Evolutionary conservation across 1,284 basidiomycete species (phyloP), one percentile per base, ranked within the genome.

Genomic region (Tilletiaria anomala): DNA sequence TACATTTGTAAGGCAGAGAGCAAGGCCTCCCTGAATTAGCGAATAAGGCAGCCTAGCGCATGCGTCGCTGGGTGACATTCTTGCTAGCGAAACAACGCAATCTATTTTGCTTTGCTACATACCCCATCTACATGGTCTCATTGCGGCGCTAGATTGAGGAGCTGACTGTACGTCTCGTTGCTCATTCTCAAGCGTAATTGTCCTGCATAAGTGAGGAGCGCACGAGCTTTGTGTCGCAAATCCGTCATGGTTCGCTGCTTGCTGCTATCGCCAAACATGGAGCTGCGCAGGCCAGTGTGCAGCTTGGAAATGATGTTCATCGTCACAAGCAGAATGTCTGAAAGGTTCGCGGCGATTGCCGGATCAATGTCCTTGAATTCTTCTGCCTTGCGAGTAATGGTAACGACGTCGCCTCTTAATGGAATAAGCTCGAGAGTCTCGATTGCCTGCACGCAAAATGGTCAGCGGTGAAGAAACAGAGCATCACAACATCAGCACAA

Each of bases 401-500:
- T 78, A 11, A 79, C 77, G 5, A 89, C 76, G 56, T 96, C 89
- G 32, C 53, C 40, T 20, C 52, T 45, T 41, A 96, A 73, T 10
- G 91, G 89, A 45, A 97, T 76, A 39, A 97, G 73, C 52, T 83
- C 78, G n/a, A 83, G 85, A 17, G 78, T 78, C 62, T 91, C 83
- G 71, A 97, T 79, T 20, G 82, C 77, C 81, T 87, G 58, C 34
- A 15, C n/a, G n/a, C n/a, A 33, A 10, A 31, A 22, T 14, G 11
- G 18, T 40, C 22, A 24, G 19, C 6, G 17, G 32, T 16, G 12
- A 20, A 29, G n/a, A 20, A 33, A 21, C 21, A 38, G 14, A 34
- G 18, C n/a, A 23, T 37, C 35, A 37, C 21, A 14, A 15, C 12
- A 6, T 32, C 32, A 15, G 6, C 38, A 22, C 6, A 2, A 70